Percentiles rank a stretch among this genome's conserved stretches.
Evolutionary conservation across 2,329 filamentous ascomycete species (phyloP).

Genomic region (Talaromyces sp.): DNA sequence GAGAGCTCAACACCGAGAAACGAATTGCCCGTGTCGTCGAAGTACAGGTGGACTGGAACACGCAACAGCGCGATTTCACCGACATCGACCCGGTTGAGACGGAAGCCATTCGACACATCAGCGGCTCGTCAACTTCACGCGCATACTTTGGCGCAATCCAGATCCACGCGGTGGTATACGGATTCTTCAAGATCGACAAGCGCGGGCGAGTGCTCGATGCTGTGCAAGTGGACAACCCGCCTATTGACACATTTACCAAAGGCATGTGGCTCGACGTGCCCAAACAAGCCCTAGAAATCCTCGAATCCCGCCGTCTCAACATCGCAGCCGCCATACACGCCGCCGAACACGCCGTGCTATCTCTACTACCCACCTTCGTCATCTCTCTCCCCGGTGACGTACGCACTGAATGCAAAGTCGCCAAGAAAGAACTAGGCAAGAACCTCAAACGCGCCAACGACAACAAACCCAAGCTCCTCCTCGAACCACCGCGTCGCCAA

Average conservation of each 20-base stretch:
- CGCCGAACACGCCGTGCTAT: constrained; percentile 85
- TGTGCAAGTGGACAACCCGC: constrained; percentile 87
- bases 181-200: constrained; percentile 95
- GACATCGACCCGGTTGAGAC: constrained; percentile 93
- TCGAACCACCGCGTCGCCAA: constrained; percentile 54
- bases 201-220: constrained; percentile 82
- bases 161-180: constrained; percentile 84
- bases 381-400: constrained; percentile 87
- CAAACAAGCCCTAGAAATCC: constrained; percentile 68
- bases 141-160: constrained; percentile 85
- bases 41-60: constrained; percentile 93
- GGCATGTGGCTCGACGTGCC: constrained; percentile 97
- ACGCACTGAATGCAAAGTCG: constrained; percentile 87
- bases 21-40: constrained; percentile 81
- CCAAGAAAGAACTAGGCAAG: constrained; percentile 78
- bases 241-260: constrained; percentile 76
- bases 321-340: constrained; percentile 88
- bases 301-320: constrained; percentile 67
- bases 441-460: constrained; percentile 28
- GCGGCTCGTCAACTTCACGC: constrained; percentile 52
- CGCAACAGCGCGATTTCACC: constrained; percentile 85
- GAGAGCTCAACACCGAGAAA: constrained; percentile 75
- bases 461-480: constrained; percentile 1
- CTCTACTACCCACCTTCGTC: constrained; percentile 84
- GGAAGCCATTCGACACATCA: constrained; percentile 73